Base-by-base conservation (phyloP, 225 moss, liverwort and hornwort species). In the Marchantia polymorpha region DNA sequence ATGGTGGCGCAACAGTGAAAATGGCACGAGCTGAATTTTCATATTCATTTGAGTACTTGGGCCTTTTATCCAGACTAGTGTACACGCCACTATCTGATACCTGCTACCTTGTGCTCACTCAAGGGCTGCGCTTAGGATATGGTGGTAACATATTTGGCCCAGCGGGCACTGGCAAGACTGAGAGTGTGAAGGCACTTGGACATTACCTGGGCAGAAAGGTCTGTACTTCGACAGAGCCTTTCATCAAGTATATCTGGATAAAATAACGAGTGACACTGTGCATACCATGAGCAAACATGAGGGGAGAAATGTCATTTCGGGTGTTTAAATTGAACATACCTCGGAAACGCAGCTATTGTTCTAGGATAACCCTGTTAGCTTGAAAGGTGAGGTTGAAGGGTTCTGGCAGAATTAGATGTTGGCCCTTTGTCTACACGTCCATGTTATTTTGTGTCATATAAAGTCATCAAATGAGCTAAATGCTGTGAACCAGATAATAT, bases 81-180 rank as follows among this genome's bases (percentile, higher is more conserved):
- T 72, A 78, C 51, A 83, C 83, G 49, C 79, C 79, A 20, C 53
- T 83, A 16, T 78, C 83, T 53, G 75, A 83, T 29, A 73, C 70
- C 55, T 83, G 83, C 73, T 83, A 75, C 66, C 58, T 83, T 16
- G 74, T 68, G 25, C 74, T 79, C 8, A 83, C 74, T 10, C 74
- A 79, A 78, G 83, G 77, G 26, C 48, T 83, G 65, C 74, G 55
- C 12, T 55, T 79, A 53, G 77, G 83, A 15, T 77, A 78, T 49
- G 82, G 85, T 27, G 85, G 85, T 12, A 77, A 70, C 51, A 73
- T 75, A 11, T 66, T 67, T 81, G 85, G 85, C 20, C 85, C 82
- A 56, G 85, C 85, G 31, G 85, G 85, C 11, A 85, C 85, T 50
- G 85, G 85, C 51, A 85, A 85, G 66, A 85, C 82, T 9, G 85